A percentile compares a stretch with the other conserved stretches of the same genome.
Conservation (phyloP, 768 basidiomycete genomes). For the Sistotremastrum suecicum region DNA sequence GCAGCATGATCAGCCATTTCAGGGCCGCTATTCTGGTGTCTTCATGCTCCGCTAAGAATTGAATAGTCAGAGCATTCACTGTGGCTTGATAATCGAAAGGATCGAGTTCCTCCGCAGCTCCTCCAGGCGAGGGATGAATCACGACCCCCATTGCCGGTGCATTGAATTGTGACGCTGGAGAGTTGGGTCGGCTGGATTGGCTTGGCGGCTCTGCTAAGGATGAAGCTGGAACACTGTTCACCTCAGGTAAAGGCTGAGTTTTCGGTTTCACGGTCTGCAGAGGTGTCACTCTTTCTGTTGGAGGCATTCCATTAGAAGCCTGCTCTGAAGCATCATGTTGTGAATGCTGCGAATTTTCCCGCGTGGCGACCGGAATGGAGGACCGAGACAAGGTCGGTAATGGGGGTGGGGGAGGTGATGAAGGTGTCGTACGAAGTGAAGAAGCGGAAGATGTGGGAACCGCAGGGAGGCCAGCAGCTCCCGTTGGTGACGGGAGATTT, state of each 20-base stretch:
- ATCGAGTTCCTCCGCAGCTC: slow-evolving; percentile 40
- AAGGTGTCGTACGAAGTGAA: slow-evolving; percentile 20
- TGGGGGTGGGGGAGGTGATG: slow-evolving; percentile 37
- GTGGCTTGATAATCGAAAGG: slow-evolving; percentile 86
- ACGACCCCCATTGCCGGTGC: slow-evolving; percentile 8
- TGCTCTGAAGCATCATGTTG: too few relatives aligned
- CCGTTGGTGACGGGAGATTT: slow-evolving; percentile 59
- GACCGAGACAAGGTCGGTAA: slow-evolving; percentile 35
- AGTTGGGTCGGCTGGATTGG: slow-evolving; percentile 19
- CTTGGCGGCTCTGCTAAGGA: slow-evolving; percentile 11
- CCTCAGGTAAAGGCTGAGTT: too few relatives aligned
- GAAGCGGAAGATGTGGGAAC: slow-evolving; percentile 15
- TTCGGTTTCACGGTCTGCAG: too few relatives aligned
- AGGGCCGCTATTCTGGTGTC: slow-evolving; percentile 91
- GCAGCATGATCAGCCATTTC: slow-evolving; percentile 97
- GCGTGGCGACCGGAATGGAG: slow-evolving; percentile 21
- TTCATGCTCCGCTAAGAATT: slow-evolving; percentile 92
- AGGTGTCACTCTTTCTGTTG: too few relatives aligned
- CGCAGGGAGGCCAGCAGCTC: slow-evolving; percentile 20
- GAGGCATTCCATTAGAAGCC: too few relatives aligned
- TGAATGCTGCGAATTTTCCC: slow-evolving; percentile 16
- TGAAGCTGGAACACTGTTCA: slow-evolving; percentile 12
- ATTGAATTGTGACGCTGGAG: slow-evolving; percentile 16
- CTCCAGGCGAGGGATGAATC: slow-evolving; percentile 13
- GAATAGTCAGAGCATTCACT: slow-evolving; percentile 83